Conservation (phyloP, 139 green algal genomes). For the Chlamydomonas sp. region DNA sequence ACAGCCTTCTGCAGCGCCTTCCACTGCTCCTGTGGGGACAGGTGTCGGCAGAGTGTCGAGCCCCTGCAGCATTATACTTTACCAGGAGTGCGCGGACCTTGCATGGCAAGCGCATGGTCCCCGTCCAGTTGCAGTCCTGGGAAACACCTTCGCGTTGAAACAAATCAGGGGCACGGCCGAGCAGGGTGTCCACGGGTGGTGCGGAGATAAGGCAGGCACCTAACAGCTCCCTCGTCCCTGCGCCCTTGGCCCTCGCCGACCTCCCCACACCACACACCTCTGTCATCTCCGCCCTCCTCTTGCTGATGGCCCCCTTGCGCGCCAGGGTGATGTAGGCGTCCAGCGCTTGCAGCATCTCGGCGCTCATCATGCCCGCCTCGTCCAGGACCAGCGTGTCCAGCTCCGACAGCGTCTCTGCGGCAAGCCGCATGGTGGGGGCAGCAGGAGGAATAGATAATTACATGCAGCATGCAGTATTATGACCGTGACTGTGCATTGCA, state of each 20-base stretch:
- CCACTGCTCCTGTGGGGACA: background rate
- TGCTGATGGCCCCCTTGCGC: background rate
- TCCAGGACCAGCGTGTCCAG: constrained; percentile 58
- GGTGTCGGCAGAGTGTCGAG: no score
- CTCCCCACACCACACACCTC: background rate
- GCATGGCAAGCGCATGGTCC: background rate
- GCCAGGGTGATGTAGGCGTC: constrained; percentile 30
- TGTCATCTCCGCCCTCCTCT: background rate
- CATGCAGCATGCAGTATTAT: no score
- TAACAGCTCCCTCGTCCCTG: no score
- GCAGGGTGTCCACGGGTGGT: no score
- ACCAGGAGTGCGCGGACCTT: background rate
- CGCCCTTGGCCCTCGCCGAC: background rate
- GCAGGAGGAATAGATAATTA: background rate
- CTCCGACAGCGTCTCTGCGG: background rate
- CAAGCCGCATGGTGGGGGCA: background rate
- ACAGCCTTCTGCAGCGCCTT: background rate
- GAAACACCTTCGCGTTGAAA: no score
- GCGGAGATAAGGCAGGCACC: no score
- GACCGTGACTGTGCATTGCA: no score
- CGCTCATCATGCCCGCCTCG: constrained; percentile 68
- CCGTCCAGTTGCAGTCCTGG: no score
- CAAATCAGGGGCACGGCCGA: no score
- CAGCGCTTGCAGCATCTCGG: constrained; percentile 60
- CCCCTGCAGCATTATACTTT: no score